Evolutionary conservation across 2,329 filamentous ascomycete genomes (phyloP), one percentile per base, ranked within the genome.

Genomic region (Penicillium sp.): DNA sequence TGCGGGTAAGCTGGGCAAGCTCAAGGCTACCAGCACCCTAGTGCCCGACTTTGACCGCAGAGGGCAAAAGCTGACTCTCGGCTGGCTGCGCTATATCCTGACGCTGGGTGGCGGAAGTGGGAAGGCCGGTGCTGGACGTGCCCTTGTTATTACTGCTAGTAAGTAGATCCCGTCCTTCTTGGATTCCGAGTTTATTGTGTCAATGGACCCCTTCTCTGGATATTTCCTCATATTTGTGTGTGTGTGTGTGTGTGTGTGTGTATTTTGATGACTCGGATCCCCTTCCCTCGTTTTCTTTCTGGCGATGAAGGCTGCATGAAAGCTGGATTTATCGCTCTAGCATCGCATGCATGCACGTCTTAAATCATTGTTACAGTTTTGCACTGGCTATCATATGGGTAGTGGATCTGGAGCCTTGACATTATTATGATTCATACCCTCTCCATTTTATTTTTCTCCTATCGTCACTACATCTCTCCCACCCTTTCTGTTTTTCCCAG

Each of bases 41-140:
- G 82, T 79, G 59, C 85, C 85, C 1, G 80, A 86, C 67, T 88
- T 88, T 67, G 84, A 88, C 70, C 80, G 85, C 25, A 72, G 83
- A 42, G 85, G 85, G 6, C 74, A 73, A 10, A 77, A 74, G 61
- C 60, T 75, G 42, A 64, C 67, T n/a, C 63, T 77, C 23, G 72
- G 73, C 51, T 76, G 75, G 73, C 39, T 78, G 54, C 70, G 72
- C 31, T 76, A 64, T 51, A 57, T 79, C 44, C 50, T 78, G 54
- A 77, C 74, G 3, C 62, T 78, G 23, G 76, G 77, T 39, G 76
- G 77, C 44, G 74, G 75, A 35, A 72, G 68, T 42, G 72, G 70
- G 16, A 75, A 70, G 54, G 67, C 72, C 6, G 75, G 74, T 31
- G 68, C 72, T 48, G 63, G 69, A 11, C 68, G 77, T 35, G 75